These are phyloP conservation scores for Vanrija sp. DNA, from an alignment of 1,284 basidiomycete species.

Conservation along the genomic window DNA sequence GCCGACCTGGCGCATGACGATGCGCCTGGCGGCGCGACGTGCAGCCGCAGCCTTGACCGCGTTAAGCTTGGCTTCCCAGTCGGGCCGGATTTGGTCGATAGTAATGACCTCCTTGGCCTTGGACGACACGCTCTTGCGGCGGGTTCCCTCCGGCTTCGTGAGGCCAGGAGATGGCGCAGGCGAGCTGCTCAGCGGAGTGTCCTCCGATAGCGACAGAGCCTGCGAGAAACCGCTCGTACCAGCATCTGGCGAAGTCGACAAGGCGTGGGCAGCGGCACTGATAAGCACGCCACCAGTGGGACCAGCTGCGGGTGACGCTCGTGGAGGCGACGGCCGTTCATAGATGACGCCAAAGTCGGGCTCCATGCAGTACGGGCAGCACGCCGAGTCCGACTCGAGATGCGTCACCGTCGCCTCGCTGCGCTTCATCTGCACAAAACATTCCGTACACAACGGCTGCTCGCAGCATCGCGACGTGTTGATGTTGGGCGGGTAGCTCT, in stretches of 20 bases:
- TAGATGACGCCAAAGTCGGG: constrained; percentile 95
- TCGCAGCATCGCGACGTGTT: constrained; percentile 96
- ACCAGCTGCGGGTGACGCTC: constrained; percentile 9
- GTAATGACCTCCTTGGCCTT: constrained; percentile 73
- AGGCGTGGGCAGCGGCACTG: constrained; percentile 18
- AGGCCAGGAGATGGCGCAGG: background rate
- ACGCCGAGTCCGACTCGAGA: constrained; percentile 83
- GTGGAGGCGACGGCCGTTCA: constrained; percentile 57
- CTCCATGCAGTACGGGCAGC: constrained; percentile 95
- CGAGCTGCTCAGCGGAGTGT: background rate
- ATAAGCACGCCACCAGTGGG: background rate
- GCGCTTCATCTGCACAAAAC: constrained; percentile 98
- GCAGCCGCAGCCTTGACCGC: constrained; percentile 81
- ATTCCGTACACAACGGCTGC: constrained; percentile 97
- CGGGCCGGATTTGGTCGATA: constrained; percentile 86
- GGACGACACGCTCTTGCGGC: constrained; percentile 51
- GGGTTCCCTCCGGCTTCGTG: constrained; percentile 28
- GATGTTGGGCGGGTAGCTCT: constrained; percentile 85
- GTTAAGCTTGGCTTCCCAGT: constrained; percentile 90
- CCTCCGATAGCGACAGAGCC: constrained; percentile 16
- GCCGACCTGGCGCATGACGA: constrained; percentile 98
- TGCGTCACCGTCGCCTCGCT: constrained; percentile 88
- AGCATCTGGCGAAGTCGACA: constrained; percentile 56
- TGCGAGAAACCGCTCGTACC: constrained; percentile 51
- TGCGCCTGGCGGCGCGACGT: constrained; percentile 85